Evolutionary conservation across 192 early-diverging fungal species (phyloP), one percentile per base, ranked within the genome.

Genomic region (Piromyces finnis): DNA sequence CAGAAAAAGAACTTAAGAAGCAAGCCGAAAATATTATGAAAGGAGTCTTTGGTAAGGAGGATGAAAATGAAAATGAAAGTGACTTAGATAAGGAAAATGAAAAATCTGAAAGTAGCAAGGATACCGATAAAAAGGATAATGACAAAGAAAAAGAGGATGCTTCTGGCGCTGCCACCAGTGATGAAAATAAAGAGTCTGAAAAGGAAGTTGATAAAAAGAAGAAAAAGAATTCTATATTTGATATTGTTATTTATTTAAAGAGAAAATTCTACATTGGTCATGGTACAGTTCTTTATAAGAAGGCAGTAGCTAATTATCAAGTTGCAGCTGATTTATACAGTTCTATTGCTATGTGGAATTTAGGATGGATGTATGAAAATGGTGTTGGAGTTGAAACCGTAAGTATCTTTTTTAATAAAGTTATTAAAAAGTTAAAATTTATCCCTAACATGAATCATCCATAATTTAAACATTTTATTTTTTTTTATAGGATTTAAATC

Each of bases 291-390:
- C 92, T 93, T 84, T 89, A 87, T 39, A 90, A 90, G 77, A 89
- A 87, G 79, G 97, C 97, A 0, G 93, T 91, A 0, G 84, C 92
- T 12, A 94, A 94, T 39, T 99, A 99, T 85, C 87, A 88, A 26
- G 86, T 94, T 1, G 94, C 96, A 16, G 94, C 95, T 2, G 92
- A 96, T 30, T 81, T 81, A 28, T 82, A 81, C 12, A 94, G 90
- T 79, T 85, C 93, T 12, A 84, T 97, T 82, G 97, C 96, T 4
- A 96, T 97, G 94, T 99, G 93, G 92, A 98, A 95, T 82, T 86
- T 99, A 2, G 97, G 94, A 7, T 97, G 92, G 91, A 97, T 99
- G 95, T 88, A 97, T 84, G 96, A 99, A 83, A 90, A 92, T 81
- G 97, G 97, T 37, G 81, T 97, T 30, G 97, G 97, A 11, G 92